Base-by-base conservation (phyloP, 225 moss, liverwort and hornwort genomes). In the Rhytidiadelphus loreus region DNA sequence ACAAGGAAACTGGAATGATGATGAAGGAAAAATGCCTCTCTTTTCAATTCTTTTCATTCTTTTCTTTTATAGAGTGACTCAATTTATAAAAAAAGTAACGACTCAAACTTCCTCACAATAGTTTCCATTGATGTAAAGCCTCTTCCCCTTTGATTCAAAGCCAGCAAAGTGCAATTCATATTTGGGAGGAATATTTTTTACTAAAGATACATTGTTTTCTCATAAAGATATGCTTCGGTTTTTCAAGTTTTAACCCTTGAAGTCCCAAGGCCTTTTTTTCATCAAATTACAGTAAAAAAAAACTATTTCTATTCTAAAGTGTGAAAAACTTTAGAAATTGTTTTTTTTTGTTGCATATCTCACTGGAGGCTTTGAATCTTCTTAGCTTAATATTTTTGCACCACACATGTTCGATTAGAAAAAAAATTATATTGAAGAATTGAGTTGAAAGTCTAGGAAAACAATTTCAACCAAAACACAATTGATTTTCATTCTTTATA, bases 1-100 rank as follows among this genome's bases (percentile, higher is more conserved):
- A 28, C 2, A 10, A 16, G 4, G 1, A 29, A 72, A n/a, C 0
- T 4, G 2, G 6, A 44, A 28, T 2, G 7, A 1, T 9, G 17
- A 29, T 44, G 29, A 29, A 17, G 0, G 9, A 44, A 29, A 2
- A 9, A 44, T 44, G 44, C 3, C 5, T 72, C 6, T 29, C 29
- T 72, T 71, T 43, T 44, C 28, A 72, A 16, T 15, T 29, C 29
- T 72, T 71, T 43, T 44, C 28, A 72, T 28, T 15, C 14, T 41
- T 16, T 28, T 44, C 12, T 12, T 16, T 17, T 29, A 29, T 11
- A 29, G 2, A 72, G 11, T 44, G 10, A 44, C 9, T 44, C 28
- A 16, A 72, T 17, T 46, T 29, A 4, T 5, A 28, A 72, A 3
- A 43, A 44, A 72, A 16, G 0, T 26, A 29, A 28, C 6, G 10